Base-by-base conservation (phyloP, 2,329 filamentous ascomycete genomes). In the Penicillium oxalicum region DNA sequence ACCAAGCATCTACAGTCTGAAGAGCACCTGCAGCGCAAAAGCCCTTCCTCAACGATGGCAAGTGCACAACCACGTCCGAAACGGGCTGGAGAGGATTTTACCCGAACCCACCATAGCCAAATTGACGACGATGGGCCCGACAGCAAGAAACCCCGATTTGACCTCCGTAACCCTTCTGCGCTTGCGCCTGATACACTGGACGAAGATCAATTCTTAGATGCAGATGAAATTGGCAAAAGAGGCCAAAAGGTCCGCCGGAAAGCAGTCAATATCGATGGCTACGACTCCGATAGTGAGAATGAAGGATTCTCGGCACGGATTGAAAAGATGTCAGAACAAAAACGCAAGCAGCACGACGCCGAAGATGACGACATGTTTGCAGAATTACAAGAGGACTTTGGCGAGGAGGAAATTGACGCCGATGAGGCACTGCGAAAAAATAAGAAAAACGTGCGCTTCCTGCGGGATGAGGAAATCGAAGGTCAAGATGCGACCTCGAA, bases 181-280 rank as follows among this genome's bases (percentile, higher is more conserved):
- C 81, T 98, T 4, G 91, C 89, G 2, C 84, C 91, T 1, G 89
- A 94, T 65, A 86, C 83, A 2, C 79, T 80, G 2, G 86, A 88
- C 54, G 83, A 87, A 39, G 86, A 86, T 55, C 81, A 82, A 0
- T 80, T 91, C 27, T 80, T 98, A 7, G 88, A 95, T 44, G 89
- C 91, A 24, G 93, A 97, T 64, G 91, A 96, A 35, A 96, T 97
- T 56, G 90, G 91, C 12, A 79, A 79, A 45, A 78, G 82, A 13
- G 81, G 81, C 1, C 79, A 81, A 29, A 80, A 83, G 36, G 88
- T 89, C 0, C 95, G 95, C 68, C 88, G 93, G 54, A 91, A 91
- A 58, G 93, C 91, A 0, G 88, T 98, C 47, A 96, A 97, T 63
- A 83, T 98, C 36, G 93, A 97, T 63, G 93, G 93, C 44, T 98